phyloP scores from a whole-genome alignment of 2,329 filamentous ascomycete species.

The Nemania diffusa region DNA sequence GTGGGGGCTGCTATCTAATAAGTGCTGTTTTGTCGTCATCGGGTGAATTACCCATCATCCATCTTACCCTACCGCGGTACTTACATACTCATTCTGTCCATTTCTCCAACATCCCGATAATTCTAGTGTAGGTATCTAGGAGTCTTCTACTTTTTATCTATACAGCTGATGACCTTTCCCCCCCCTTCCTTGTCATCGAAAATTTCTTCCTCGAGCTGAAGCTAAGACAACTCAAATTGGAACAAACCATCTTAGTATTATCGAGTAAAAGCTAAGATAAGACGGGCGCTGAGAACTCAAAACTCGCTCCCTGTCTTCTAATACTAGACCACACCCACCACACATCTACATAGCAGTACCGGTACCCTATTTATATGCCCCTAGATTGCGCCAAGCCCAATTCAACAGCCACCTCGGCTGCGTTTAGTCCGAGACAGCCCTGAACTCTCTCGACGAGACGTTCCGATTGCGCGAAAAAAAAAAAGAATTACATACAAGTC shows the following conservation, averaged over 20 bases:
- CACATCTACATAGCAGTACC: background rate
- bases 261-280: background rate
- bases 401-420: constrained; percentile 27
- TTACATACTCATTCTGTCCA: background rate
- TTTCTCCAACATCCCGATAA: background rate
- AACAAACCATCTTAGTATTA: background rate
- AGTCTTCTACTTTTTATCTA: background rate
- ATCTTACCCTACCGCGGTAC: background rate
- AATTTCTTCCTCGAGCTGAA: background rate
- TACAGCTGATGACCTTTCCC: background rate
- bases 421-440: constrained; percentile 31
- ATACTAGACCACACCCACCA: no score
- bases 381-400: constrained; percentile 25
- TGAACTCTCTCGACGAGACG: background rate
- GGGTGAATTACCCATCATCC: background rate
- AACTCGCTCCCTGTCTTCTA: background rate
- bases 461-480: constrained; percentile 16
- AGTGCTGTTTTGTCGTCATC: constrained; percentile 25
- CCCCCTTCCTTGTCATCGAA: background rate
- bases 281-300: no score
- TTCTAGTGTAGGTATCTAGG: background rate
- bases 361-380: background rate
- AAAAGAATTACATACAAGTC: constrained; percentile 1
- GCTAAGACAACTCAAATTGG: background rate
- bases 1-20: constrained; percentile 15